Evolutionary conservation across 2,329 filamentous ascomycete species (phyloP).

Genomic region (Colletotrichum cordylinicola): DNA sequence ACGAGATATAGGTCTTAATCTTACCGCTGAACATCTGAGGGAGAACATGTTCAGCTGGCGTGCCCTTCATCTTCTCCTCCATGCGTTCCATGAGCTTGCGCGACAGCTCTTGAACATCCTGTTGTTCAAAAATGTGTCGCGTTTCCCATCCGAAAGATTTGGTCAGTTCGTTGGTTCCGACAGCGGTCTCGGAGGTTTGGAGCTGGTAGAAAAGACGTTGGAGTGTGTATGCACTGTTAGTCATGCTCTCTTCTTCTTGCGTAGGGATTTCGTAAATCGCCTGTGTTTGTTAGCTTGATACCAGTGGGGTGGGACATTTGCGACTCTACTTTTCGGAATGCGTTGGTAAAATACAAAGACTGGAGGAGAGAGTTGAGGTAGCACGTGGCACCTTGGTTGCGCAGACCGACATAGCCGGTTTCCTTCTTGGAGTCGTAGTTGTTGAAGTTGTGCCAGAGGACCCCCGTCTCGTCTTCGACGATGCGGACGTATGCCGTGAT

Average conservation of each 20-base stretch:
- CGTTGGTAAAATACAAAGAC: slow-evolving; percentile 86
- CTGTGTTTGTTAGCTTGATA: slow-evolving; percentile 45
- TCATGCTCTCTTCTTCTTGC: slow-evolving; percentile 77
- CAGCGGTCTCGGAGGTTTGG: slow-evolving; percentile 83
- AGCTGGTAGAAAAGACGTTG: slow-evolving; percentile 95
- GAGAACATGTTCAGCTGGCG: slow-evolving; percentile 85
- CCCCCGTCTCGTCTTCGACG: slow-evolving; percentile 86
- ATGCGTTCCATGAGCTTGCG: slow-evolving; percentile 97
- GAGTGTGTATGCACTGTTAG: slow-evolving; percentile 91
- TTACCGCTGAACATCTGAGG: slow-evolving; percentile 95
- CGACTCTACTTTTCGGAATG: slow-evolving; percentile 80
- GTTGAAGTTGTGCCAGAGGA: slow-evolving; percentile 88
- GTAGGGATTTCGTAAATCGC: slow-evolving; percentile 98
- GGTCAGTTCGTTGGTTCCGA: slow-evolving; percentile 91
- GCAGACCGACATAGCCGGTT: slow-evolving; percentile 94
- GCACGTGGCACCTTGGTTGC: slow-evolving; percentile 94
- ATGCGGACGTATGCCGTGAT: slow-evolving; percentile 84
- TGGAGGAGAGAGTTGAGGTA: slow-evolving; percentile 87
- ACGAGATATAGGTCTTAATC: slow-evolving; percentile 98
- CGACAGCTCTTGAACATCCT: slow-evolving; percentile 96
- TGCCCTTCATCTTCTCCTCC: slow-evolving; percentile 98
- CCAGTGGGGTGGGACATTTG: background rate
- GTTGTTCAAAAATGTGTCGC: slow-evolving; percentile 96
- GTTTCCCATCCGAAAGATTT: slow-evolving; percentile 99
- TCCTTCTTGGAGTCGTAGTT: slow-evolving; percentile 99